Conservation (phyloP, 2,329 filamentous ascomycete genomes). For the Akanthomyces muscarius region DNA sequence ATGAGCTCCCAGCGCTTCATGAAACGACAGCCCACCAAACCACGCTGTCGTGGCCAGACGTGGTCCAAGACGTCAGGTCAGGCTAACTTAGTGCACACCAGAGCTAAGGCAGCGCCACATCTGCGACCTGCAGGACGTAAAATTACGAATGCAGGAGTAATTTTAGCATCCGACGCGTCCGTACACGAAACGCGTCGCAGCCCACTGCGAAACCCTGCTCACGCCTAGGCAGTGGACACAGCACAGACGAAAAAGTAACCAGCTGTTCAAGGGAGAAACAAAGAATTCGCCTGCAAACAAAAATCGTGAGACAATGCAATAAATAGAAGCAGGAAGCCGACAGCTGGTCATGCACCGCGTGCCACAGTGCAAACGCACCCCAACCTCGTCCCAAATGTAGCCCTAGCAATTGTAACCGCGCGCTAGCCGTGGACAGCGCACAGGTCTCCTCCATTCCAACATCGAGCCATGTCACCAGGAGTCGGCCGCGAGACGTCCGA, state of each 20-base stretch:
- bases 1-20: neutral
- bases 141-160: conserved; percentile 11
- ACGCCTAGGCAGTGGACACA: neutral
- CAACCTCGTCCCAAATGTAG: neutral
- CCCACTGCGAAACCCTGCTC: neutral
- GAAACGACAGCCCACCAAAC: neutral
- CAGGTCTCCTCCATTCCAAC: neutral
- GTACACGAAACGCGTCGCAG: neutral
- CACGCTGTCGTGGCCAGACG: neutral
- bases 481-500: neutral
- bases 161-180: conserved; percentile 11
- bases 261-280: too few relatives aligned
- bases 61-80: neutral
- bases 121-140: conserved; percentile 12
- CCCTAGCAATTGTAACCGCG: neutral
- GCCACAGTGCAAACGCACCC: neutral
- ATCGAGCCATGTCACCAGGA: neutral
- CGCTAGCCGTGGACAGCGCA: neutral
- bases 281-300: too few relatives aligned
- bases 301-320: neutral
- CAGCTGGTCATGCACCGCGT: neutral
- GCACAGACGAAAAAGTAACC: neutral
- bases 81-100: neutral
- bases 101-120: conserved; percentile 5
- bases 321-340: neutral